Base-by-base conservation (phyloP, 1,284 basidiomycete species). In the Cryptococcus neoformans region DNA sequence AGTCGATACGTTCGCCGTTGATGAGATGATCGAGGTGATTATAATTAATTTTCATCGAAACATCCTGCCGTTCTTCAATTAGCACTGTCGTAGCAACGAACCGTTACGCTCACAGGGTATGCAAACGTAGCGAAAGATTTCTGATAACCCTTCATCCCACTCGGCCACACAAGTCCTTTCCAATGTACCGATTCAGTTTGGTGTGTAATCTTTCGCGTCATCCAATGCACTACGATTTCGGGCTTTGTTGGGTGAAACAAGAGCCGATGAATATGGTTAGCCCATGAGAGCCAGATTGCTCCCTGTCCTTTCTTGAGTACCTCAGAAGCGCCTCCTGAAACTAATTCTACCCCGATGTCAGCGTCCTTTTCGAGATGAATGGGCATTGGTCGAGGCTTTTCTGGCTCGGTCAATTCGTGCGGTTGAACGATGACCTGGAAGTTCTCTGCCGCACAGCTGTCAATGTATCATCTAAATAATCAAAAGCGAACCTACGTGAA, bases 211-310 rank as follows among this genome's bases (percentile, higher is more conserved):
- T 88, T 83, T 47, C 92, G 83, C 21, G 93, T 87, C 72, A 93
- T 93, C 21, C 92, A 83, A 68, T 88, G 84, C 9, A 98, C 92
- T 65, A 92, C 88, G 60, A 97, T 90, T 17, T 86, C 84, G 64
- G 93, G 89, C 16, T 89, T 89, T 17, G 85, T 87, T 56, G 78
- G 74, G 60, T 83, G 81, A 67, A 93, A 98, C 17, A 88, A 86
- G 63, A 98, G 87, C 35, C 89, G 83, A 75, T 98, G 94, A 50
- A 98, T 92, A 75, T 97, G 92, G 73, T 95, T 96, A 70, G 88
- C 89, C 84, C 94, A 92, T 64, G 91, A 92, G 53, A 98, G 82
- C 78, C 90, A 97, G 21, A 97, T 88, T 0, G 92, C 88, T 48
- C 87, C 83, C 52, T 78, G 78, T n/a, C 83, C 83, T 47, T 75